Percentiles rank a stretch among this genome's conserved stretches.
These are phyloP conservation scores for Clarireedia monteithiana DNA, from an alignment of 2,329 filamentous ascomycete genomes.

Conservation along the genomic window DNA sequence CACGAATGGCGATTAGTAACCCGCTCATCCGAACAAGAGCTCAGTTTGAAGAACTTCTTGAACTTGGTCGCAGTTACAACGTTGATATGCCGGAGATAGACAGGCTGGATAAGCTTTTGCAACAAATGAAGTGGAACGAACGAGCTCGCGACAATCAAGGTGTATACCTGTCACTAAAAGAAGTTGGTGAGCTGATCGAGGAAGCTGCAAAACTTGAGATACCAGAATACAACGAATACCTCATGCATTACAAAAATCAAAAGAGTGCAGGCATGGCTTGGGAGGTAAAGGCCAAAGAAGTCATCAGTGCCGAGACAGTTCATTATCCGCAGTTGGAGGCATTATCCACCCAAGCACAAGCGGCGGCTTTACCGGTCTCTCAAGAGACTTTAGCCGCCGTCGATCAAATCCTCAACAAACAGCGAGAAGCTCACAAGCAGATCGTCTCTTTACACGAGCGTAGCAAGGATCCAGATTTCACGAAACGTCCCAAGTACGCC, in stretches of 20 bases:
- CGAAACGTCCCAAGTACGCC: conserved; percentile 74
- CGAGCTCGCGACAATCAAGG: conserved; percentile 59
- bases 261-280: conserved; percentile 71
- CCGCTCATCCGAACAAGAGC: conserved; percentile 55
- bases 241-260: conserved; percentile 69
- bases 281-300: conserved; percentile 87
- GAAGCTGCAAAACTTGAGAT: conserved; percentile 73
- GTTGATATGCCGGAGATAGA: conserved; percentile 88
- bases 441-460: conserved; percentile 76
- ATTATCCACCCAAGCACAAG: conserved; percentile 71
- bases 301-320: conserved; percentile 84
- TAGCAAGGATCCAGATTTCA: conserved; percentile 66
- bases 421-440: conserved; percentile 85
- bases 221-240: conserved; percentile 69
- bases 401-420: conserved; percentile 89
- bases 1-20: conserved; percentile 61
- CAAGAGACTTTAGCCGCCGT: conserved; percentile 72
- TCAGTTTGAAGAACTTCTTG: conserved; percentile 84
- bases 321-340: conserved; percentile 94
- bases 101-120: conserved; percentile 68
- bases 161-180: conserved; percentile 62
- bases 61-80: conserved; percentile 81
- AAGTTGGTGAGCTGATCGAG: conserved; percentile 71
- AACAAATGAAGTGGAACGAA: conserved; percentile 84
- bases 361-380: conserved; percentile 67